Evolutionary conservation across 805 yeast species (phyloP), one percentile per base, ranked within the genome.

Genomic region (Candida gorgasii): DNA sequence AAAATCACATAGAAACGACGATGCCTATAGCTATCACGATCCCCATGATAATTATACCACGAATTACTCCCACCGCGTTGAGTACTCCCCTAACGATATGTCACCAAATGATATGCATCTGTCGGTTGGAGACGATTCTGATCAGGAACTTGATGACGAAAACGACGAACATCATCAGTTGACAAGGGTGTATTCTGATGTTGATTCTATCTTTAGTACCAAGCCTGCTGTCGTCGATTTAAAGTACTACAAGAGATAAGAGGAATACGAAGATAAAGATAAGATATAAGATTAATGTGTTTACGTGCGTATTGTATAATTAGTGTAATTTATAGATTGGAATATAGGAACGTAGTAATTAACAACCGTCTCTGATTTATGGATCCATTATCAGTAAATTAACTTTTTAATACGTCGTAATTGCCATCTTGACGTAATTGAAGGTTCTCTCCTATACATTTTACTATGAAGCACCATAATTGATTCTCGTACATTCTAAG

Each of bases 201-300:
- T 57, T 23, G 57, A 58, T 29, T 58, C 63, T n/a, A 59, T 59
- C 29, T 59, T 59, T 42, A 51, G 57, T 34, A 58, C 58, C 19
- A 57, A 43, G 26, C 28, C 37, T 4, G 9, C 6, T 5, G 14
- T 13, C n/a, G 33, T 29, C 8, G 23, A 41, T 15, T 3, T 39
- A 32, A 12, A 33, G 2, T 5, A 41, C 27, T 24, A 39, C 42
- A 29, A 29, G 32, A 29, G 32, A 16, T 29, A 29, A n/a, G 14
- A 5, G n/a, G 7, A 27, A 13, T 27, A 20, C 9, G n/a, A n/a
- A 20, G 24, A 20, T 20, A 20, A 7, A 20, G 28, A 24, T 24
- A 24, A 24, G 12, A 4, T 12, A 24, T 24, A 24, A 11, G n/a
- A 20, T 20, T 20, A 20, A 20, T 20, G 24, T 20, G 24, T 20